Base-by-base conservation (phyloP, 1,284 basidiomycete genomes). In the Papiliotrema laurentii region DNA sequence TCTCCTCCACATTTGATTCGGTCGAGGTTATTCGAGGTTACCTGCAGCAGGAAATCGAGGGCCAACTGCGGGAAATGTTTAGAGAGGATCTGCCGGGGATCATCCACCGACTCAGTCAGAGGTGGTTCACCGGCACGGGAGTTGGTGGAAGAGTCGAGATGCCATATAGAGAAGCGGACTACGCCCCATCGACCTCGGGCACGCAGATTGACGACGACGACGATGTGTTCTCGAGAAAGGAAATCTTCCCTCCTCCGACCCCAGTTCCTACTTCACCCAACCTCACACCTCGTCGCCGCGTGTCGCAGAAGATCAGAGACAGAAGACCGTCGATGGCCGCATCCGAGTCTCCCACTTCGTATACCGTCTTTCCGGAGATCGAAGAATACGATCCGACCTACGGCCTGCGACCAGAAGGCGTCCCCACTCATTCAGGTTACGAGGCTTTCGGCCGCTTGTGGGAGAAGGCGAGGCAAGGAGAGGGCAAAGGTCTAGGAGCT, bases 1-100 rank as follows among this genome's bases (percentile, higher is more conserved):
- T 99, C 63, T 90, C 87, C 70, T 90, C 87, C 66, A 97, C 94
- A 0, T 99, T 99, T 66, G 96, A 99, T 74, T 92, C 89, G 16
- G 94, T 99, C 55, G 91, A 89, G 43, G 92, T 97, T 55, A 97
- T 99, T 49, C 89, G 97, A 65, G 92, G 89, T 49, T 97, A 93
- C 73, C 89, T 97, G 47, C 93, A 96, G 69, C 82, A 84, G 52
- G 94, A 98, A 76, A 98, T 99, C 49, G 96, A 99, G 72, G 89
- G 85, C 0, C 94, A 97, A 73, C 78, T 99, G 26, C 80, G 94
- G 30, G 96, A 97, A 69, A 93, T 98, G 89, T 99, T 98, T 73
- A 80, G 93, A 53, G 92, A 97, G 67, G 96, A 98, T 71, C 74
- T 99, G 10, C 96, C 96, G 0, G 86, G 89, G 1, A 97, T 99